Conservation (phyloP, 257 asterid genomes). For the Nicotiana benthamiana region DNA sequence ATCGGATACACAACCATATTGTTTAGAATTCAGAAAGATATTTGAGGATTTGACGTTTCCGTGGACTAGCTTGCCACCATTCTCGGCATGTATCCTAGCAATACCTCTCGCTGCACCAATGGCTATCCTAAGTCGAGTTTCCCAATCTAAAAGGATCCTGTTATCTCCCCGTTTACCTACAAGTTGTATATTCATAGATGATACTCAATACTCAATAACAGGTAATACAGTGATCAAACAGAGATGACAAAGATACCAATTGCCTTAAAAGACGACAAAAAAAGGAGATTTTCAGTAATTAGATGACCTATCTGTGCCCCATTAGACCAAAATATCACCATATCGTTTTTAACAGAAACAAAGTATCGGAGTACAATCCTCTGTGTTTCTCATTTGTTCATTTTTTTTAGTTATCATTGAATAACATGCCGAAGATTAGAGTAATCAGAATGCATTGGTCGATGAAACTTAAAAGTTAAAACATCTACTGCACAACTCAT, state of each 20-base stretch:
- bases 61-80: conserved; percentile 59
- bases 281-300: background rate
- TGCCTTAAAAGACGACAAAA: background rate
- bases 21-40: conserved; percentile 50
- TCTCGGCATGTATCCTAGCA: conserved; percentile 54
- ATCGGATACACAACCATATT: conserved; percentile 69
- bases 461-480: background rate
- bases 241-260: background rate
- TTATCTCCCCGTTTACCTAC: conserved; percentile 58
- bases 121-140: conserved; percentile 54
- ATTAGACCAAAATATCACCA: background rate
- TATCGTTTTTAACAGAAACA: background rate
- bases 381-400: background rate
- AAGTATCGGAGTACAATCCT: background rate
- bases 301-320: background rate
- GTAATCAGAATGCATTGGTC: background rate
- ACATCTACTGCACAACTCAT: background rate
- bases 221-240: conserved; percentile 2
- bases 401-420: background rate
- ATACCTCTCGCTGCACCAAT: conserved; percentile 74
- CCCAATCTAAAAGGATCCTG: conserved; percentile 56
- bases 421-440: background rate
- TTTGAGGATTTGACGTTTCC: conserved; percentile 76
- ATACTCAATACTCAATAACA: background rate
- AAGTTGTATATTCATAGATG: background rate